phyloP scores from a whole-genome alignment of 23 red algal species.

The Pyropia haitanensis region DNA sequence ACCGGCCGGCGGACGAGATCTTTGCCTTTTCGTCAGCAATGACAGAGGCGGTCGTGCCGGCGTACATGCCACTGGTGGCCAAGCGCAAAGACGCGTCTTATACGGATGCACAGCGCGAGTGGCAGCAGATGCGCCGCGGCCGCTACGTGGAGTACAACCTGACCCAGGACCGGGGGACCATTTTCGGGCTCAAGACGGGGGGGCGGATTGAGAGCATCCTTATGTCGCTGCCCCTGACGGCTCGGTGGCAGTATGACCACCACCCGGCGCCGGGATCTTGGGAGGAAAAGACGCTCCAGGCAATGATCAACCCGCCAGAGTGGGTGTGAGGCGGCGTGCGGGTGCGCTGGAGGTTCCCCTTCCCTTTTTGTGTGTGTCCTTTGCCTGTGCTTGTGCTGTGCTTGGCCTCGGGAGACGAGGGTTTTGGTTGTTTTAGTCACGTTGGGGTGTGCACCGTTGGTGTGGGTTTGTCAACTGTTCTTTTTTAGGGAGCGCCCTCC shows the following conservation, averaged over 20 bases:
- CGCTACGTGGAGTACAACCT: conserved; percentile 98
- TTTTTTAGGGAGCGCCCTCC: too few relatives aligned
- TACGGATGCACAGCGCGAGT: conserved; percentile 71
- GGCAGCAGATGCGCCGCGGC: conserved; percentile 93
- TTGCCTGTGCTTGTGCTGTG: too few relatives aligned
- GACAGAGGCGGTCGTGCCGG: conserved; percentile 46
- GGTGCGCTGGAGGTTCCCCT: neutral
- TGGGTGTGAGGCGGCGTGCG: conserved; percentile 36
- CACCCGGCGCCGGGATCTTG: conserved; percentile 68
- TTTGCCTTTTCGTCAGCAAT: conserved; percentile 75
- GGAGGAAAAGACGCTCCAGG: conserved; percentile 71
- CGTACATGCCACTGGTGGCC: conserved; percentile 81
- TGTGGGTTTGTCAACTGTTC: too few relatives aligned
- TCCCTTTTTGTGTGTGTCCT: too few relatives aligned
- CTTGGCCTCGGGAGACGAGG: too few relatives aligned
- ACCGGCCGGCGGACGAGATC: conserved; percentile 45
- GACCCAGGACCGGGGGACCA: conserved; percentile 92
- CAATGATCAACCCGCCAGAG: conserved; percentile 74
- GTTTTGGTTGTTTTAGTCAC: too few relatives aligned
- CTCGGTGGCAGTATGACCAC: conserved; percentile 89
- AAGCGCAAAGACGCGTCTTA: conserved; percentile 67
- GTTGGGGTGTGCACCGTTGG: too few relatives aligned
- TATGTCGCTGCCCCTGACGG: conserved; percentile 93
- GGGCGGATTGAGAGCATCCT: conserved; percentile 98
- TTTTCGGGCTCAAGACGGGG: conserved; percentile 98